These are phyloP conservation scores for Neurospora sp. DNA, from an alignment of 495 filamentous ascomycete species.

Conservation along the genomic window DNA sequence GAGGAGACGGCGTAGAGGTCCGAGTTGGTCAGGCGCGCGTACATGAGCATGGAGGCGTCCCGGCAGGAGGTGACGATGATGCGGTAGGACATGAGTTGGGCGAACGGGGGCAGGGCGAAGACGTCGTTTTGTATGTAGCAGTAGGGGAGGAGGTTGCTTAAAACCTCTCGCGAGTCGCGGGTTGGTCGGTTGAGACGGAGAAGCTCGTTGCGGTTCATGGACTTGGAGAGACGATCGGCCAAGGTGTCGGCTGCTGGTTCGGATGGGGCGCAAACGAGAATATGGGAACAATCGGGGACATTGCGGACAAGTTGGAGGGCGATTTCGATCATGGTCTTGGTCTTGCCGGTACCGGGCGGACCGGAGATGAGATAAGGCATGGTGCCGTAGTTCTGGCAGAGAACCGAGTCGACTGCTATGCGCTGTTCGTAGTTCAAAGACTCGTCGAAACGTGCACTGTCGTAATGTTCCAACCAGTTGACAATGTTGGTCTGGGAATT, in stretches of 20 bases:
- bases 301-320: conserved; percentile 25
- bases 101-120: conserved; percentile 40
- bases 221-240: conserved; percentile 31
- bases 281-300: conserved; percentile 22
- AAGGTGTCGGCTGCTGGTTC: conserved; percentile 46
- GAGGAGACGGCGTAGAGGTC: conserved; percentile 19
- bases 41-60: conserved; percentile 39
- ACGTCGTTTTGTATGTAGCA: conserved; percentile 35
- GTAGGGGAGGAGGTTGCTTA: conserved; percentile 33
- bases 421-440: conserved; percentile 43
- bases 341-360: conserved; percentile 46
- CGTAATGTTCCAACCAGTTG: neutral
- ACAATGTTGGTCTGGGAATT: conserved; percentile 28
- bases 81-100: conserved; percentile 37
- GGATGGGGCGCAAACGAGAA: conserved; percentile 47
- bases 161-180: conserved; percentile 40
- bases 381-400: conserved; percentile 33
- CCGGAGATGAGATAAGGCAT: conserved; percentile 44
- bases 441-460: conserved; percentile 23
- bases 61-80: conserved; percentile 42
- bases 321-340: conserved; percentile 44
- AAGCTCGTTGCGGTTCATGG: conserved; percentile 30
- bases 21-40: conserved; percentile 36
- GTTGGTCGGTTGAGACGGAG: conserved; percentile 39
- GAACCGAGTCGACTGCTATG: conserved; percentile 35